Percentiles rank a stretch among this genome's conserved stretches.
phyloP scores from a whole-genome alignment of 495 filamentous ascomycete species.

The Penicillium steckii region DNA sequence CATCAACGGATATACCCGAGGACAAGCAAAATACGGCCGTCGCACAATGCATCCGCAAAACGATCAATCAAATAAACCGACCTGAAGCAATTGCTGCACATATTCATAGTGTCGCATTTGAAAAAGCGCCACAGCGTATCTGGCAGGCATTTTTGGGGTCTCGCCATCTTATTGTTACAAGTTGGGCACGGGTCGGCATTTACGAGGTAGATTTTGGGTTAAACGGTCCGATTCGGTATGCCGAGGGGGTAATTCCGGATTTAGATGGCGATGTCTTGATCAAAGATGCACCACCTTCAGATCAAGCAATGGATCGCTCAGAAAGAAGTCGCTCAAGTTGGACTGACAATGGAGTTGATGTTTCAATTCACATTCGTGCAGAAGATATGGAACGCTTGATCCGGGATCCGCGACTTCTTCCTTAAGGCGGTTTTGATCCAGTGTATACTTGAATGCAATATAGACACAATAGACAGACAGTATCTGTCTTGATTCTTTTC shows the following conservation, averaged over 20 bases:
- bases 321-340: constrained; percentile 11
- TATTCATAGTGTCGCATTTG: constrained; percentile 28
- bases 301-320: neutral
- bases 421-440: neutral
- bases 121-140: constrained; percentile 30
- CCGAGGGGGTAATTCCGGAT: constrained; percentile 20
- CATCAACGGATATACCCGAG: constrained; percentile 1
- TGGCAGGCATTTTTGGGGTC: constrained; percentile 35
- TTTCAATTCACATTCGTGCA: constrained; percentile 21
- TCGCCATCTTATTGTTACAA: constrained; percentile 30
- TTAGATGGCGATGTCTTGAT: constrained; percentile 28
- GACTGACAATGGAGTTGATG: constrained; percentile 25
- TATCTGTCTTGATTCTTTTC: too few relatives aligned
- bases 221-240: constrained; percentile 16
- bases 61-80: constrained; percentile 15
- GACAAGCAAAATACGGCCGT: neutral
- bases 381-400: constrained; percentile 29
- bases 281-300: constrained; percentile 25
- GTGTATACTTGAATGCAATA: neutral
- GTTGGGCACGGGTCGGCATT: constrained; percentile 25
- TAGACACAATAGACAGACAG: neutral
- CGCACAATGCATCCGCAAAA: constrained; percentile 25
- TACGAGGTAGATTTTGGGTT: constrained; percentile 31
- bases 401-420: constrained; percentile 13
- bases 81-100: constrained; percentile 20